Conservation (phyloP, 768 basidiomycete species). For the Pleurotus cornucopiae region DNA sequence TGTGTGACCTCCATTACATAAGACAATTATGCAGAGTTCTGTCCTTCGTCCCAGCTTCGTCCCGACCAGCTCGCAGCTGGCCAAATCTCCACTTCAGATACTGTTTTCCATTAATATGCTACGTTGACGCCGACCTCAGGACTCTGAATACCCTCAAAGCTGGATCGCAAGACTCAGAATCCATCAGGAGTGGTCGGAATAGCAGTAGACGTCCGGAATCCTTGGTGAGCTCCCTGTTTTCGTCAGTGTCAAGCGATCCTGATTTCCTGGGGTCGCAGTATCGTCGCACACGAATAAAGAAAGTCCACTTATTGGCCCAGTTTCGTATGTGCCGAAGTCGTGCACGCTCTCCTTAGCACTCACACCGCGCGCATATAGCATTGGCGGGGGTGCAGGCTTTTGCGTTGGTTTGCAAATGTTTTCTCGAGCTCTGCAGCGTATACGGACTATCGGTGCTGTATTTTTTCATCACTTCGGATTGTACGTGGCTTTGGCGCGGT, state of each 20-base stretch:
- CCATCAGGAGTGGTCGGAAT: background rate
- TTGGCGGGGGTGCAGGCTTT: no score
- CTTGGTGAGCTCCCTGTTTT: background rate
- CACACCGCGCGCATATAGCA: no score
- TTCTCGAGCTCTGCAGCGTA: conserved; percentile 27
- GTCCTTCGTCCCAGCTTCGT: no score
- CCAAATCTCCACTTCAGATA: background rate
- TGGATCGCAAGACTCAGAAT: background rate
- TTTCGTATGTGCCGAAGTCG: no score
- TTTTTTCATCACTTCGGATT: conserved; percentile 76
- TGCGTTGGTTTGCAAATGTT: background rate
- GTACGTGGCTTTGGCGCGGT: conserved; percentile 40
- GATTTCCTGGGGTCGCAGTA: no score
- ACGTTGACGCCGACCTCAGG: background rate
- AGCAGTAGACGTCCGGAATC: background rate
- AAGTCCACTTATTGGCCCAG: no score
- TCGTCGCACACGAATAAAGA: no score
- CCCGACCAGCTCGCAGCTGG: background rate
- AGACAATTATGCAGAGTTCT: no score
- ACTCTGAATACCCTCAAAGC: background rate
- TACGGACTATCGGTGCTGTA: conserved; percentile 36
- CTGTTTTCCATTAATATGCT: background rate
- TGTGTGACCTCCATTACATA: background rate
- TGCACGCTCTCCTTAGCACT: no score
- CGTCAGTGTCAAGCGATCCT: background rate